These are phyloP conservation scores for Phytophthora cajani DNA, from an alignment of 352 stramenopile genomes.

Conservation along the genomic window DNA sequence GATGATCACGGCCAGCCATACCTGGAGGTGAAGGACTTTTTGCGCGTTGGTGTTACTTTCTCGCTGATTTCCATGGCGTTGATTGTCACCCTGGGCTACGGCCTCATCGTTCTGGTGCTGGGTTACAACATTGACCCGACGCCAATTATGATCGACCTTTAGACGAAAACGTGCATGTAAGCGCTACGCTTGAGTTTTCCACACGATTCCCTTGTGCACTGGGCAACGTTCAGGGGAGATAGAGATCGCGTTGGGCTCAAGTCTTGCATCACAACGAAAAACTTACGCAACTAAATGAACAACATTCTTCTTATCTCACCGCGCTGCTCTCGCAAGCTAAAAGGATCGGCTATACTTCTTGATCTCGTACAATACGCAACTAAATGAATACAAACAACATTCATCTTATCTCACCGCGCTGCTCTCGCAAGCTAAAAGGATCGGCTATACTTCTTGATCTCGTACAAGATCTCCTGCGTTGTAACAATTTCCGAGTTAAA, in stretches of 20 bases:
- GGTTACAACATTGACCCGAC: constrained; percentile 75
- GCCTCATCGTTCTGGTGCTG: constrained; percentile 83
- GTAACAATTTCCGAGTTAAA: constrained; percentile 96
- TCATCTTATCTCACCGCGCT: not conserved
- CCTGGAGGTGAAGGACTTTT: constrained; percentile 88
- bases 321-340: constrained; percentile 41
- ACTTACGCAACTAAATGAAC: constrained; percentile 19
- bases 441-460: constrained; percentile 98
- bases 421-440: constrained; percentile 74
- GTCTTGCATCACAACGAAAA: constrained; percentile 1
- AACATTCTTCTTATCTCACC: constrained; percentile 6
- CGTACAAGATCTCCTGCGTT: constrained; percentile 96
- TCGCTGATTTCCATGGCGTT: constrained; percentile 84
- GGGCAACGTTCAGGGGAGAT: constrained; percentile 1
- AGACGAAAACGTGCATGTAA: constrained; percentile 12
- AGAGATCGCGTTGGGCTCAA: constrained; percentile 19
- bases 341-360: constrained; percentile 97
- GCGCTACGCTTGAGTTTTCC: constrained; percentile 9
- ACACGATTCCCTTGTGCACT: constrained; percentile 10
- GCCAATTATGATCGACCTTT: constrained; percentile 36
- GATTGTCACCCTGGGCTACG: constrained; percentile 88
- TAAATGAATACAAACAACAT: constrained; percentile 27
- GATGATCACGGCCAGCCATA: constrained; percentile 91
- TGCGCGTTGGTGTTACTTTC: constrained; percentile 86
- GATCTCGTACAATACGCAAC: constrained; percentile 97